Conservation (phyloP, 176 grass and related monocot species). For the Themeda triandra region DNA sequence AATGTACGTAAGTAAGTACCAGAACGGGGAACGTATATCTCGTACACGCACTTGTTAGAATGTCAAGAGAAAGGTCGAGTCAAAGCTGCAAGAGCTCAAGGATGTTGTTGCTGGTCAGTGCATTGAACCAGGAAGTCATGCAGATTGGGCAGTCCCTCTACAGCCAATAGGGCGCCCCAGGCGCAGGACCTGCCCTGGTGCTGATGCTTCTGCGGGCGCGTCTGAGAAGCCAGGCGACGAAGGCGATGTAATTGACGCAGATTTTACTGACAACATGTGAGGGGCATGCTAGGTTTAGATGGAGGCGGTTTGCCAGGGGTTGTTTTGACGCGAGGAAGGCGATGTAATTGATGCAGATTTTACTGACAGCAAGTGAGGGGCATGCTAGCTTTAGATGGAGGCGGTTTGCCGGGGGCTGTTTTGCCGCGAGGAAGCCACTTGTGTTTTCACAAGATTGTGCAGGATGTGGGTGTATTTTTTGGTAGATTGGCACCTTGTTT, state of each 20-base stretch:
- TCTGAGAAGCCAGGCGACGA: slow-evolving; percentile 39
- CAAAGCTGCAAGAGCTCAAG: slow-evolving; percentile 57
- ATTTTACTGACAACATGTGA: slow-evolving; percentile 70
- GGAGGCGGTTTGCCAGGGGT: background rate
- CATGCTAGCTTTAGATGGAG: background rate
- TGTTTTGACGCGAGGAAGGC: slow-evolving; percentile 15
- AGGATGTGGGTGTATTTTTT: slow-evolving; percentile 34
- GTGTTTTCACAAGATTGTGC: slow-evolving; percentile 5
- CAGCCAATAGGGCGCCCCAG: slow-evolving; percentile 46
- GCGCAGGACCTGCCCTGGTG: slow-evolving; percentile 36
- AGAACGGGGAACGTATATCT: too few species aligned
- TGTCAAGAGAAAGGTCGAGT: slow-evolving; percentile 62
- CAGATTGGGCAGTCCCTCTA: slow-evolving; percentile 70
- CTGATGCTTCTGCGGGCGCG: slow-evolving; percentile 28
- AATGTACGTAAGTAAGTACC: too few species aligned
- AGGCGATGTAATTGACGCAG: slow-evolving; percentile 64
- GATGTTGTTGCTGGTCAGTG: slow-evolving; percentile 29
- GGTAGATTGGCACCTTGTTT: slow-evolving; percentile 9
- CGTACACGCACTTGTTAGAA: too few species aligned
- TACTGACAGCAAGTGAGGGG: slow-evolving; percentile 55
- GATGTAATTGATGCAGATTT: slow-evolving; percentile 77
- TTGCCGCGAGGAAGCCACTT: background rate
- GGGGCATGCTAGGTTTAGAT: background rate
- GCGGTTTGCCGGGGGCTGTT: background rate
- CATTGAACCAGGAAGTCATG: slow-evolving; percentile 79